Conservation (phyloP, 2,329 filamentous ascomycete genomes). For the Dendrostoma leiphaemia region DNA sequence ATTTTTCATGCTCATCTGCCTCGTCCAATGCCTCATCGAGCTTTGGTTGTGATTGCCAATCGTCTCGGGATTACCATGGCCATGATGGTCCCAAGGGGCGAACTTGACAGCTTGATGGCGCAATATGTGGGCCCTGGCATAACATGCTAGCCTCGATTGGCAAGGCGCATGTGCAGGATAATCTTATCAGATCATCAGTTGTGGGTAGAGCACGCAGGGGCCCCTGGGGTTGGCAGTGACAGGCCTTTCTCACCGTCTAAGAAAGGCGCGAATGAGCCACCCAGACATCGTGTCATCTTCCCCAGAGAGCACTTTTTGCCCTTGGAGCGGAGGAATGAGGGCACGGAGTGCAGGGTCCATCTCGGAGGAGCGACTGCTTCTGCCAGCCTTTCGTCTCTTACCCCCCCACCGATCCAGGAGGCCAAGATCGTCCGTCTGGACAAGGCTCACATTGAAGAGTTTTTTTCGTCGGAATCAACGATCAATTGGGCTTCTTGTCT, state of each 20-base stretch:
- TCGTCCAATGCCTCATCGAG: slow-evolving; percentile 9
- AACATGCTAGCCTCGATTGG: slow-evolving; percentile 3
- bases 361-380: not conserved
- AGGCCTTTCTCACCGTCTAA: not conserved
- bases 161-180: slow-evolving; percentile 3
- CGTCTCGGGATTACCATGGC: not conserved
- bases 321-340: not conserved
- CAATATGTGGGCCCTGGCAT: not conserved
- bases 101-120: not conserved
- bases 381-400: not conserved
- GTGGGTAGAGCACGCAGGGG: not conserved
- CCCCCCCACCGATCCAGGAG: slow-evolving; percentile 2
- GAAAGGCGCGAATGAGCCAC: no score
- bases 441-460: not conserved
- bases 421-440: slow-evolving; percentile 1
- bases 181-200: slow-evolving; percentile 20
- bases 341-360: not conserved
- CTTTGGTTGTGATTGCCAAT: not conserved
- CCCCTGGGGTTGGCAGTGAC: no score
- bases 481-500: not conserved
- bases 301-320: not conserved
- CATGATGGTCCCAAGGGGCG: not conserved
- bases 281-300: not conserved
- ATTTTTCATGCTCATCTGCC: not conserved
- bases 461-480: not conserved